These are phyloP conservation scores for Yamagishiella unicocca DNA, from an alignment of 139 green algal species.

Conservation along the genomic window DNA sequence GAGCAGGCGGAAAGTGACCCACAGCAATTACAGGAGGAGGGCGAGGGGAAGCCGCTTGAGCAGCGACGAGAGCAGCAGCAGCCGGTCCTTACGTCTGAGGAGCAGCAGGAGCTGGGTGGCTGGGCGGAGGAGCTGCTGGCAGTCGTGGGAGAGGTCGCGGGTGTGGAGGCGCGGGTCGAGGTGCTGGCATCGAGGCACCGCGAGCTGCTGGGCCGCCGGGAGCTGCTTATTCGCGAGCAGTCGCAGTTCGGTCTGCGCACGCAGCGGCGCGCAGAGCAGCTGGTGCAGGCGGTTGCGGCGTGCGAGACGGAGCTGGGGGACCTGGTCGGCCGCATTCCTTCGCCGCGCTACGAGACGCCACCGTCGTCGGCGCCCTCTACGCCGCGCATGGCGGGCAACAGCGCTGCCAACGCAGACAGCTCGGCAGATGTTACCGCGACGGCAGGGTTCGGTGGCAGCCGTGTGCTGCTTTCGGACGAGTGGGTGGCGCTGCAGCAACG, in stretches of 20 bases:
- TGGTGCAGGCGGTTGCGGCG: neutral
- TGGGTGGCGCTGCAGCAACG: slow-evolving; percentile 45
- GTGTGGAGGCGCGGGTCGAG: slow-evolving; percentile 7
- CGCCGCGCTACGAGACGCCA: slow-evolving; percentile 27
- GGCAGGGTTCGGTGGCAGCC: slow-evolving; percentile 9
- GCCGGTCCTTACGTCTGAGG: too few relatives aligned
- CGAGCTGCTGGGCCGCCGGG: neutral
- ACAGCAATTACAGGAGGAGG: too few relatives aligned
- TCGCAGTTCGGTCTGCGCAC: slow-evolving; percentile 6
- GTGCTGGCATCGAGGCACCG: neutral
- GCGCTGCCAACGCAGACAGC: neutral
- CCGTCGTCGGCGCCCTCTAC: neutral
- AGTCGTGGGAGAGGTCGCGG: neutral
- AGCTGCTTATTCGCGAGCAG: slow-evolving; percentile 3
- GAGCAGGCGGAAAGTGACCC: too few relatives aligned
- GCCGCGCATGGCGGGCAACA: neutral
- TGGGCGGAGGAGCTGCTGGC: slow-evolving; percentile 24
- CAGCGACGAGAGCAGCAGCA: too few relatives aligned
- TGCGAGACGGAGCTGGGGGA: slow-evolving; percentile 29
- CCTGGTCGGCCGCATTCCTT: slow-evolving; percentile 1
- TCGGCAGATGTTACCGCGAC: too few relatives aligned
- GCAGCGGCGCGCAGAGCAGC: slow-evolving; percentile 12
- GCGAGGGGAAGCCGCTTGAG: too few relatives aligned
- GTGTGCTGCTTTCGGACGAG: neutral
- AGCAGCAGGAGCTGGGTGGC: neutral